Evolutionary conservation across 73 alveolate species (phyloP).

Genomic region (Uronychia binucleata): DNA sequence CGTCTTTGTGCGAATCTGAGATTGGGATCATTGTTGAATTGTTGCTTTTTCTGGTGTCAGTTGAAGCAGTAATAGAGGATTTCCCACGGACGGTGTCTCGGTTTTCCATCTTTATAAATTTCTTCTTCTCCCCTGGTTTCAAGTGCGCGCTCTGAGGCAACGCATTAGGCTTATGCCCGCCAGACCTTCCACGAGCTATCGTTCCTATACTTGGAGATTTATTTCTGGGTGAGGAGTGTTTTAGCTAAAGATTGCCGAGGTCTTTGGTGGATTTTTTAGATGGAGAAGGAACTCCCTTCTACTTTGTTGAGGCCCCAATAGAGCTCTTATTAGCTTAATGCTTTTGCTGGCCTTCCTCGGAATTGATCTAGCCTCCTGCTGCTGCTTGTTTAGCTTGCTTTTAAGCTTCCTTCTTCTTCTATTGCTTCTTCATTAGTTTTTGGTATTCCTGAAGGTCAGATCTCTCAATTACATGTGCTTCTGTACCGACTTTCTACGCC

Average conservation of each 20-base stretch:
- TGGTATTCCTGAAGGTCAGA: neutral
- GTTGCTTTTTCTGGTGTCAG: neutral
- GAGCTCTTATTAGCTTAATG: neutral
- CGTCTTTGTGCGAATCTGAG: neutral
- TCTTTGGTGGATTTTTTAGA: neutral
- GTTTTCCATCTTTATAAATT: neutral
- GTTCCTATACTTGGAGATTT: neutral
- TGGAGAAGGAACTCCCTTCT: neutral
- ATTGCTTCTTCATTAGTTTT: neutral
- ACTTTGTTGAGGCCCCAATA: neutral
- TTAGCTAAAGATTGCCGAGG: neutral
- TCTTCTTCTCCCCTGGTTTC: neutral
- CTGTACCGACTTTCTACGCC: conserved; percentile 7
- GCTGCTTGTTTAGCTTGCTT: neutral
- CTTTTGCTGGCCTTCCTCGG: neutral
- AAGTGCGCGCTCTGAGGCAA: neutral
- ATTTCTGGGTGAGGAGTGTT: neutral
- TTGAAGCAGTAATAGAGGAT: neutral
- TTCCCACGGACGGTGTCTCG: neutral
- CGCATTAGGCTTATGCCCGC: neutral
- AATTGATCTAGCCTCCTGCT: neutral
- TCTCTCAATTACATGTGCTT: neutral
- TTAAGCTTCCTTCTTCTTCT: neutral
- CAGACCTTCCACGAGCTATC: neutral
- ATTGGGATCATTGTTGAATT: neutral